A percentile compares a stretch with the other conserved stretches of the same genome.
phyloP scores from a whole-genome alignment of 345 rosid genomes.

The Excoecaria agallocha region DNA sequence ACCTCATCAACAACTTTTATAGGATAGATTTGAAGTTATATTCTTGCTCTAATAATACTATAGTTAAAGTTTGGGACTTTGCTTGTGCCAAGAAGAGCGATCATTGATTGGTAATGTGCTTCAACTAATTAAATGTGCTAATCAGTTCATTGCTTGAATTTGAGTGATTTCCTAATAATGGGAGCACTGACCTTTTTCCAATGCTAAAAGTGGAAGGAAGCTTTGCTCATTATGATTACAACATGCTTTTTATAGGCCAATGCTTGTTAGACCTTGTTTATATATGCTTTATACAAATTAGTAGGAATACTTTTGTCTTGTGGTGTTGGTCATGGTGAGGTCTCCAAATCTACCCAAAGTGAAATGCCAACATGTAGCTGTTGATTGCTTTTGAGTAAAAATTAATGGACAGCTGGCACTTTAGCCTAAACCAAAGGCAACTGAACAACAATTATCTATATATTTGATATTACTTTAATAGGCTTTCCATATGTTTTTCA shows the following conservation, averaged over 20 bases:
- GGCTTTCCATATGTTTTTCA: conserved; percentile 35
- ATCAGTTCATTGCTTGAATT: background rate
- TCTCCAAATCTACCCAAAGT: background rate
- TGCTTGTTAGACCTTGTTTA: no score
- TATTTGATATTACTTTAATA: background rate
- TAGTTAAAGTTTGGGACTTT: conserved; percentile 98
- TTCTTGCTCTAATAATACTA: conserved; percentile 95
- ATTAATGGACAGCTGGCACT: background rate
- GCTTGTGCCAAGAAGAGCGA: conserved; percentile 90
- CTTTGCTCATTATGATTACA: no score
- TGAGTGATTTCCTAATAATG: no score
- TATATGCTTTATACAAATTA: background rate
- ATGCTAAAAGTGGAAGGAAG: no score
- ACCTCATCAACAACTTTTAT: conserved; percentile 68
- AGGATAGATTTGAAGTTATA: conserved; percentile 97
- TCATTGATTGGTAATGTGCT: conserved; percentile 87
- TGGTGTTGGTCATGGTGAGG: background rate
- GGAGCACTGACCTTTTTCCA: no score
- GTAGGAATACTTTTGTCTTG: background rate
- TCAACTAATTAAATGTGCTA: conserved; percentile 11
- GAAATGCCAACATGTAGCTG: background rate
- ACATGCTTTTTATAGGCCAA: no score
- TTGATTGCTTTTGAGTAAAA: background rate
- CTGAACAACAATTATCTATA: no score
- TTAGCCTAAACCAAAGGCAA: conserved; percentile 5